phyloP scores from a whole-genome alignment of 345 rosid genomes.

The Limnanthes douglasii region DNA sequence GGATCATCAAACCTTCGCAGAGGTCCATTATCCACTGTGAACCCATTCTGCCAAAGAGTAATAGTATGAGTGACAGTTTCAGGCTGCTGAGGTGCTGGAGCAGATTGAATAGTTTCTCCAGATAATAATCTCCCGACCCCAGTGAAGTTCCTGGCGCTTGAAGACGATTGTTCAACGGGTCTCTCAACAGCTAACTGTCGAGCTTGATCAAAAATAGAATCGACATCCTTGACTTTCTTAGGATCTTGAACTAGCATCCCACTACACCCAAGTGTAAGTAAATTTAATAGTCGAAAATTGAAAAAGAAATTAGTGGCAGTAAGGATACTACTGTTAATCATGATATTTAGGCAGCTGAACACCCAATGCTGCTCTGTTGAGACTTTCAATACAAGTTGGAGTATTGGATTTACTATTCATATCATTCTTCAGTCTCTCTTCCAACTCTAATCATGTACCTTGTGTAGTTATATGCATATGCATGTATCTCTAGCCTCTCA shows the following conservation, averaged over 20 bases:
- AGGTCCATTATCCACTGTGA: slow-evolving; percentile 84
- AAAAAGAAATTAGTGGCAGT: background rate
- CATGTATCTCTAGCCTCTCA: no score
- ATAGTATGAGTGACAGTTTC: slow-evolving; percentile 46
- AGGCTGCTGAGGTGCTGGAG: slow-evolving; percentile 40
- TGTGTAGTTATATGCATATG: no score
- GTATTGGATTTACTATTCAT: no score
- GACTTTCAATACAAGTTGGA: background rate
- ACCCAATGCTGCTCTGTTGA: slow-evolving; percentile 1
- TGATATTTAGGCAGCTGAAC: background rate
- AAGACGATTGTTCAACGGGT: slow-evolving; percentile 40
- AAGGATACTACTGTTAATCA: background rate
- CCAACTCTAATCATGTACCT: background rate
- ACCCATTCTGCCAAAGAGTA: slow-evolving; percentile 86
- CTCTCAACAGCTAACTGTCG: slow-evolving; percentile 53
- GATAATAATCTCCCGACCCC: slow-evolving; percentile 64
- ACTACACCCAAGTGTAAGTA: slow-evolving; percentile 19
- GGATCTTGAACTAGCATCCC: slow-evolving; percentile 95
- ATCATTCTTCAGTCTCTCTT: no score
- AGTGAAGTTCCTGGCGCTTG: slow-evolving; percentile 52
- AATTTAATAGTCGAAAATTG: background rate
- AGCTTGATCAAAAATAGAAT: slow-evolving; percentile 57
- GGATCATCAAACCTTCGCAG: slow-evolving; percentile 69
- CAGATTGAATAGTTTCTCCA: slow-evolving; percentile 47
- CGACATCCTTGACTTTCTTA: slow-evolving; percentile 37